Evolutionary conservation across 2,329 filamentous ascomycete species (phyloP), one percentile per base, ranked within the genome.

Genomic region (Aspergillus pseudonomiae): DNA sequence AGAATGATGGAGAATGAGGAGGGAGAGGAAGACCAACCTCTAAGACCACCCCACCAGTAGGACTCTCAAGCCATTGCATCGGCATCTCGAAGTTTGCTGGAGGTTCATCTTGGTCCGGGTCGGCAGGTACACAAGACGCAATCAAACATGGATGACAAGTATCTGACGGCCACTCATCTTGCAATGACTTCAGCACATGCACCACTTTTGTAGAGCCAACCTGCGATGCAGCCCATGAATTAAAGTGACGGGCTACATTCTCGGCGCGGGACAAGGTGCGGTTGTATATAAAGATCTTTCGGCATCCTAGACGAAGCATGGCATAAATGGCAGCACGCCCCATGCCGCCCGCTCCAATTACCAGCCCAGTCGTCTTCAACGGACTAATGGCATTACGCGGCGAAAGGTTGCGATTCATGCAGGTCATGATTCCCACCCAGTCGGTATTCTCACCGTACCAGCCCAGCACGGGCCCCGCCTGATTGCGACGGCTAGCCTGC

Each of bases 301-400:
- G 87, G 56, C 93, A 91, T 3, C 91, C 91, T 9, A 94, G 82
- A 69, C 91, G 90, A 28, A 94, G 82, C 85, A 94, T 88, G 1
- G 91, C 88, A 69, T 94, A 94, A 2, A 92, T 86, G 2, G 91
- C 89, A 3, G 91, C 90, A 64, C 91, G 84, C 10, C 90, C 91
- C 91, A 94, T 94, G 7, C 91, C 91, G 50, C 86, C 86, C n/a
- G 85, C 84, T 11, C 86, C 86, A 65, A 86, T 81, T 4, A 88
- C 79, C 4, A 88, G 74, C 16, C 81, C 84, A 5, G 83, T 84
- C 1, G 81, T 84, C 54, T 79, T 82, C 11, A 79, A 75, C 6
- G 78, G 75, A 54, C 83, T 82, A 39, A 88, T 84, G 0, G 84
- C 83, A 65, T 88, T 88, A 19, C 79, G 76, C 4, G 79, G 79